These are phyloP conservation scores for Saxophila tyrrhenica DNA, from an alignment of 495 filamentous ascomycete genomes.

Conservation along the genomic window DNA sequence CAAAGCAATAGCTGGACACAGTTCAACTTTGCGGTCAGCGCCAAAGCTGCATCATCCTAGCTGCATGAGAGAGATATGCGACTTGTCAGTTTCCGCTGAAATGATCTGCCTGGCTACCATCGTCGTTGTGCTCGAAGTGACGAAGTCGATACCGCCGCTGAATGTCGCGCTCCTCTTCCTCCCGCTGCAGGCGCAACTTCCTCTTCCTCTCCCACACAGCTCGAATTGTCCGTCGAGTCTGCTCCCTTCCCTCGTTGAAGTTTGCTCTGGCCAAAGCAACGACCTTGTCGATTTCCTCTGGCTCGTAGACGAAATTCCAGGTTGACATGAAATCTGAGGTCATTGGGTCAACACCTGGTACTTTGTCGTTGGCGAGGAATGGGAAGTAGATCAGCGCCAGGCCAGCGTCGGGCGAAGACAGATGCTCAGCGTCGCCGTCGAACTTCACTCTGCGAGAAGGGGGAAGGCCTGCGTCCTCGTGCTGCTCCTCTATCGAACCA, in stretches of 20 bases:
- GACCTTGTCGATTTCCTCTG: conserved; percentile 54
- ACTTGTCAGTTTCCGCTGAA: conserved; percentile 6
- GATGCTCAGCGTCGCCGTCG: conserved; percentile 17
- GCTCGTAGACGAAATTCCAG: conserved; percentile 71
- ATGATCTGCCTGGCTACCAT: conserved; percentile 1
- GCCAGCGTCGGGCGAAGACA: conserved; percentile 68
- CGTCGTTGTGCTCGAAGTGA: not conserved
- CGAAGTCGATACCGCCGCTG: conserved; percentile 18
- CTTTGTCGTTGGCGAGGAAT: conserved; percentile 67
- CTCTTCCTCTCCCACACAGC: conserved; percentile 92
- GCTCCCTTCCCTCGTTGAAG: conserved; percentile 66
- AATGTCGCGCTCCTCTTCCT: conserved; percentile 36
- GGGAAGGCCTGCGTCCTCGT: conserved; percentile 5
- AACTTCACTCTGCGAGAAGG: not conserved
- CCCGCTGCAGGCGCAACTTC: conserved; percentile 48
- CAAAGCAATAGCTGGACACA: too few relatives aligned
- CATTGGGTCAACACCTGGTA: conserved; percentile 67
- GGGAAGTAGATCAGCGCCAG: conserved; percentile 88
- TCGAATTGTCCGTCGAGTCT: conserved; percentile 63
- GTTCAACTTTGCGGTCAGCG: too few relatives aligned
- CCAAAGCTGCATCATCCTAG: too few relatives aligned
- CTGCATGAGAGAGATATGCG: too few relatives aligned
- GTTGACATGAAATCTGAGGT: conserved; percentile 77
- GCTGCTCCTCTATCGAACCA: conserved; percentile 57
- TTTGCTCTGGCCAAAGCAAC: conserved; percentile 76